Evolutionary conservation across 2,329 filamentous ascomycete genomes (phyloP).

Genomic region (Exophiala aquamarina): DNA sequence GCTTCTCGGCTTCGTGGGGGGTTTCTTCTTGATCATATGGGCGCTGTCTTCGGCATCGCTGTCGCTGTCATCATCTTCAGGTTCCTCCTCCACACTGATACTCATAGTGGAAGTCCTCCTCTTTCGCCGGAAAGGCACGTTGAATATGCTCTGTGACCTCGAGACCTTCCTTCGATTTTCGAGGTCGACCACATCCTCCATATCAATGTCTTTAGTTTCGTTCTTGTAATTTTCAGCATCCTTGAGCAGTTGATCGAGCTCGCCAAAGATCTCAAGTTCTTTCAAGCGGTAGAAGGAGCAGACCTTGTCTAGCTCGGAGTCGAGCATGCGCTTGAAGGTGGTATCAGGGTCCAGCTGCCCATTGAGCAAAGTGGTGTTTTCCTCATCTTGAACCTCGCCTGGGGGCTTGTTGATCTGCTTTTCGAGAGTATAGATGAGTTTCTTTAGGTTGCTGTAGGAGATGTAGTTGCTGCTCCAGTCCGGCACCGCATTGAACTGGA

Average conservation of each 20-base stretch:
- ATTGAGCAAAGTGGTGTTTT: slow-evolving; percentile 79
- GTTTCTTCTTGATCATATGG: slow-evolving; percentile 31
- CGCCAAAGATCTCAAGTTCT: slow-evolving; percentile 80
- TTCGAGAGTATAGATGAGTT: slow-evolving; percentile 95
- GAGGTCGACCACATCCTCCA: slow-evolving; percentile 43
- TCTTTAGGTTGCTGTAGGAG: slow-evolving; percentile 97
- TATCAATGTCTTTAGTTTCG: slow-evolving; percentile 49
- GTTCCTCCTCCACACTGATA: slow-evolving; percentile 53
- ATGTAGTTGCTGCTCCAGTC: slow-evolving; percentile 99
- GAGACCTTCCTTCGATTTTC: slow-evolving; percentile 42
- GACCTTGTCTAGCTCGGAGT: slow-evolving; percentile 91
- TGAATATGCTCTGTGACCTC: slow-evolving; percentile 53
- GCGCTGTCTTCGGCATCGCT: slow-evolving; percentile 33
- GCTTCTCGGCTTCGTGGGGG: slow-evolving; percentile 32
- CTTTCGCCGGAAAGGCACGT: slow-evolving; percentile 46
- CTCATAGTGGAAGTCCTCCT: slow-evolving; percentile 48
- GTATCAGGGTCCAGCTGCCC: slow-evolving; percentile 70
- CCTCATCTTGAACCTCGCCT: slow-evolving; percentile 65
- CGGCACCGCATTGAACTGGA: slow-evolving; percentile 99
- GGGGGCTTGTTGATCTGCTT: slow-evolving; percentile 69
- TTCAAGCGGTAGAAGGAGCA: slow-evolving; percentile 87
- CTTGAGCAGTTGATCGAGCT: slow-evolving; percentile 72
- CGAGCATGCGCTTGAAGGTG: slow-evolving; percentile 77
- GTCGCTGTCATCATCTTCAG: slow-evolving; percentile 50
- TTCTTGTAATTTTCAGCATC: slow-evolving; percentile 71